Base-by-base conservation (phyloP, 1,139 yeast genomes). In the Debaryomycetaceae sp. region DNA sequence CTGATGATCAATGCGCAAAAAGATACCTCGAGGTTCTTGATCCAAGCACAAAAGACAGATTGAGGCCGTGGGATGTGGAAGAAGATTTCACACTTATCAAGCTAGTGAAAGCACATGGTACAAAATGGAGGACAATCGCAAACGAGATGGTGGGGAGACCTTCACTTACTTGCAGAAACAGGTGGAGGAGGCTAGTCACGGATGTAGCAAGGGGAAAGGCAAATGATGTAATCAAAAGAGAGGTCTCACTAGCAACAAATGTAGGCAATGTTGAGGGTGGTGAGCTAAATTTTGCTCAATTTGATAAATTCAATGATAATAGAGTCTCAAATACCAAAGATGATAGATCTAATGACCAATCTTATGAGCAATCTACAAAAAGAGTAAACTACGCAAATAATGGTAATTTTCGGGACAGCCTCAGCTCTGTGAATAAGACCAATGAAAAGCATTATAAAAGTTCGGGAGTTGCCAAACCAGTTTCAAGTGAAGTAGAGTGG, bases 1-100 rank as follows among this genome's bases (percentile, higher is more conserved):
- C 96, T 1, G 96, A 89, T 56, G 97, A 89, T 59, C 98, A 91
- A 63, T 91, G 97, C 65, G 88, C 96, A 2, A 91, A 91, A 55
- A 66, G 98, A 49, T 91, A 88, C 59, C 80, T 84, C 16, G 98
- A 91, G 54, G 96, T 89, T 1, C 63, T 91, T 43, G 95, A 87
- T 51, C 97, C 97, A 2, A 75, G 64, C 50, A 83, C 92, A 4
- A 80, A 82, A 43, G 89, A 86, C 50, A 66, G 97, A 39, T 67
- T 88, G 35, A 76, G 87, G 48, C 83, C 86, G 5, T 91, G 98
- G 98, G 70, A 80, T 0, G 55, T 74, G 31, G 87, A 81, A 11
- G 97, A 91, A 55, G 97, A 91, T 58, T 63, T 84, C 33, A 62
- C 67, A 41, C 67, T 91, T 43, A 78, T 88, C 31, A 70, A 73